These are phyloP conservation scores for Suhomyces faveliae DNA, from an alignment of 805 yeast genomes.

Conservation along the genomic window DNA sequence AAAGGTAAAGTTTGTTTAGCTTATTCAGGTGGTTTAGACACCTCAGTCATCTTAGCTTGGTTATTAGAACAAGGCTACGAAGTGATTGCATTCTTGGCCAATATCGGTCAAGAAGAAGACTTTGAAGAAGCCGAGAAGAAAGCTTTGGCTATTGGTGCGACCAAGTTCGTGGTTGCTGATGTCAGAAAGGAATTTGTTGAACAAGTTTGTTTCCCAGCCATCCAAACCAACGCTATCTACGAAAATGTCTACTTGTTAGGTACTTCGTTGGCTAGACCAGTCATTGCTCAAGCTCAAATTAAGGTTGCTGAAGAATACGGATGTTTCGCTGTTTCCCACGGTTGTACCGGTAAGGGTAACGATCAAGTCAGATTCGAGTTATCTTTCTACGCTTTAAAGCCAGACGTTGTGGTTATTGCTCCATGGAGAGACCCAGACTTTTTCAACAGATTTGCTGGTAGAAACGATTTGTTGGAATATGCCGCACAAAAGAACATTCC, in stretches of 20 bases:
- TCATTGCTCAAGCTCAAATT: conserved; percentile 97
- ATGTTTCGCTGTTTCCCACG: conserved; percentile 98
- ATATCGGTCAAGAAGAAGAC: conserved; percentile 99
- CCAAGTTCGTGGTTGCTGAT: conserved; percentile 90
- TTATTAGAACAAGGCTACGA: conserved; percentile 96
- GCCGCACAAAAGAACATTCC: conserved; percentile 91
- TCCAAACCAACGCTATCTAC: conserved; percentile 95
- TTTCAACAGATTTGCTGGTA: conserved; percentile 95
- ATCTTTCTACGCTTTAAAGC: conserved; percentile 95
- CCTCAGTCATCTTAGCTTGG: conserved; percentile 98
- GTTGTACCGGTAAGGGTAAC: conserved; percentile 99
- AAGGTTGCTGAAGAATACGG: conserved; percentile 96
- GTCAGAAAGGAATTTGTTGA: conserved; percentile 94
- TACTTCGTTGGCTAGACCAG: conserved; percentile 98
- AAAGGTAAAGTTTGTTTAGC: conserved; percentile 99
- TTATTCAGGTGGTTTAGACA: conserved; percentile 98
- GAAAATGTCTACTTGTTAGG: conserved; percentile 97
- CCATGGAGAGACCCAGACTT: conserved; percentile 99
- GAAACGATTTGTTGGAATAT: conserved; percentile 92
- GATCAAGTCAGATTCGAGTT: conserved; percentile 98
- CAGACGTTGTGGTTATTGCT: conserved; percentile 94
- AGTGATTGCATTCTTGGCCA: conserved; percentile 97
- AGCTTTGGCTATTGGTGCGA: conserved; percentile 95
- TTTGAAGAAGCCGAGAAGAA: conserved; percentile 95
- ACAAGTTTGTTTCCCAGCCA: conserved; percentile 92